Evolutionary conservation across 768 basidiomycete genomes (phyloP).

Genomic region (Coprinopsis cinerea): DNA sequence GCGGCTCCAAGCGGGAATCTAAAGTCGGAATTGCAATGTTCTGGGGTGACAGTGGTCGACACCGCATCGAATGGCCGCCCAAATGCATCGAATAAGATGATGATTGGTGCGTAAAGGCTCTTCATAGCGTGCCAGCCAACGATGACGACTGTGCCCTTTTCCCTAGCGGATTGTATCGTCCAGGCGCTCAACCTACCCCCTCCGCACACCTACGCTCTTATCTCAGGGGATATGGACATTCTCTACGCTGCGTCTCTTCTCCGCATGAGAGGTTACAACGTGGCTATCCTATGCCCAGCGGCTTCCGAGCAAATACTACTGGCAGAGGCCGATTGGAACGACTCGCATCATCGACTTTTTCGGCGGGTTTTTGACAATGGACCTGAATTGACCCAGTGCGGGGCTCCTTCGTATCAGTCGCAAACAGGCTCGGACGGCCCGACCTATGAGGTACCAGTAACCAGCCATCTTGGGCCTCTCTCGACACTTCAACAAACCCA

Average conservation of each 20-base stretch:
- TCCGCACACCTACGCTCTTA: not conserved
- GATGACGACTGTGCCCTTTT: too few species aligned
- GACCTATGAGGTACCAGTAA: too few species aligned
- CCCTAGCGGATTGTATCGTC: not conserved
- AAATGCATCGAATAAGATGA: not conserved
- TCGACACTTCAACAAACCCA: too few species aligned
- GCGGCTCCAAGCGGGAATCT: not conserved
- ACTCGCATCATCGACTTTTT: not conserved
- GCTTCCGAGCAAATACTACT: not conserved
- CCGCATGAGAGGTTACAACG: not conserved
- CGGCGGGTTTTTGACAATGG: not conserved
- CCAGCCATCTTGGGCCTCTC: too few species aligned
- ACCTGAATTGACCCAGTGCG: too few species aligned
- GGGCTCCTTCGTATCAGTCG: too few species aligned
- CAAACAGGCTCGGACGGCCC: too few species aligned
- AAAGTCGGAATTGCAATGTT: constrained; percentile 1
- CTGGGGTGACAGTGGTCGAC: constrained; percentile 5
- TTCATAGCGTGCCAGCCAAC: not conserved
- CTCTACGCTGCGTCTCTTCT: not conserved
- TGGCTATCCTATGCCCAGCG: not conserved
- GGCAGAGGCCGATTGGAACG: not conserved
- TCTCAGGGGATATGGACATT: not conserved
- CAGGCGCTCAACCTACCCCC: not conserved
- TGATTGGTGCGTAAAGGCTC: not conserved
- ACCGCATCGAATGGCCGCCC: constrained; percentile 1